phyloP scores from a whole-genome alignment of 768 basidiomycete species.

The Lentinus brumalis region DNA sequence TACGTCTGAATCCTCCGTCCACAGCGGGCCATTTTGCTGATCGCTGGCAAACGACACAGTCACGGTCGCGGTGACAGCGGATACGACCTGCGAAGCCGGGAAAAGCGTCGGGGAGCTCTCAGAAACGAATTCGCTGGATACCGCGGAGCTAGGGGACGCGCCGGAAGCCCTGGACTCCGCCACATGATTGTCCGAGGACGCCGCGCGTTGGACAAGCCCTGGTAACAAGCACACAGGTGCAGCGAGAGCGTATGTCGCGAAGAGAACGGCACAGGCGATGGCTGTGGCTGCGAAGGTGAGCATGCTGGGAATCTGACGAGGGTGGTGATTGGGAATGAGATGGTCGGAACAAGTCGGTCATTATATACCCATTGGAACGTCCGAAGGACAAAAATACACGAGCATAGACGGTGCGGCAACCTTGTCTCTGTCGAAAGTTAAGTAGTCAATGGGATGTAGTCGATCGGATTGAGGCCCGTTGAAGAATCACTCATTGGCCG shows the following conservation, averaged over 20 bases:
- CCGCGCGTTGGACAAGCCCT: background rate
- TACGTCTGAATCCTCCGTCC: constrained; percentile 20
- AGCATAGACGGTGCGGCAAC: too few relatives aligned
- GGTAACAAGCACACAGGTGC: background rate
- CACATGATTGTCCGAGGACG: too few relatives aligned
- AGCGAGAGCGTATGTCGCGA: background rate
- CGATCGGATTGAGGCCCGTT: too few relatives aligned
- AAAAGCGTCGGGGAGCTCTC: background rate
- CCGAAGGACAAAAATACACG: too few relatives aligned
- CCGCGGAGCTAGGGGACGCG: constrained; percentile 8
- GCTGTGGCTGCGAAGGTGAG: background rate
- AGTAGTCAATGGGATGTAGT: too few relatives aligned
- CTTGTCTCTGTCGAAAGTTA: too few relatives aligned
- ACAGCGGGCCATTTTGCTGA: constrained; percentile 29
- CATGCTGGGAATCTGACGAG: background rate
- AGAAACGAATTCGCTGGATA: constrained; percentile 4
- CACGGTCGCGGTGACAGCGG: constrained; percentile 10
- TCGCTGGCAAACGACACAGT: constrained; percentile 29
- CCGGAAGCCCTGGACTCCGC: too few relatives aligned
- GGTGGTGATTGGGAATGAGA: background rate
- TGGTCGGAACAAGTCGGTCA: background rate
- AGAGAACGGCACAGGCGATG: background rate
- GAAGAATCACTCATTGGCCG: too few relatives aligned
- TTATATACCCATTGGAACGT: background rate
- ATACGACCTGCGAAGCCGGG: constrained; percentile 5